Conservation (phyloP, 2,329 filamentous ascomycete species). For the Trichoderma sp. region DNA sequence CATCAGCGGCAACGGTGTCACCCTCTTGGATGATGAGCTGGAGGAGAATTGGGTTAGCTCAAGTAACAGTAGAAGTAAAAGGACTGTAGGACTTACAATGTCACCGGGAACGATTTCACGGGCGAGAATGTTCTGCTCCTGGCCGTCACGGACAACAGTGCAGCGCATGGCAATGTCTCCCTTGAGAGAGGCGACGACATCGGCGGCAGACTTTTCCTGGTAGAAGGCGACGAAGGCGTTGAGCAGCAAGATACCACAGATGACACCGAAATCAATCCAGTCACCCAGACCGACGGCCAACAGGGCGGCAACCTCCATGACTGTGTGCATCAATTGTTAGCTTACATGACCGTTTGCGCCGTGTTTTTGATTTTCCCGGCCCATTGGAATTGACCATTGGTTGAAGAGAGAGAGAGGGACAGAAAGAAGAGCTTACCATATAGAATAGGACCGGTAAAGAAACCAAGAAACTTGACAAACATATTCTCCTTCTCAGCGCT, state of each 20-base stretch:
- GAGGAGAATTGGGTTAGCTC: not conserved
- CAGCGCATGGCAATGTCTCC: constrained; percentile 88
- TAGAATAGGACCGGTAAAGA: constrained; percentile 82
- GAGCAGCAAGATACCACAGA: constrained; percentile 77
- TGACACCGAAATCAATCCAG: constrained; percentile 94
- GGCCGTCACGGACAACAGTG: constrained; percentile 77
- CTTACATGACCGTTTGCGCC: not conserved
- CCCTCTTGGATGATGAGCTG: constrained; percentile 69
- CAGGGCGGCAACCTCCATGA: constrained; percentile 58
- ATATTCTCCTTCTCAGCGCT: constrained; percentile 87
- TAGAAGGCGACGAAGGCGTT: constrained; percentile 86
- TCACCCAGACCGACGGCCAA: constrained; percentile 81
- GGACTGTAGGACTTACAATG: constrained; percentile 64
- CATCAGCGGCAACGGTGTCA: constrained; percentile 88
- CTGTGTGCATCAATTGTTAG: constrained; percentile 16
- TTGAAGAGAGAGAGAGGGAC: not conserved
- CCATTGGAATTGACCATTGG: not conserved
- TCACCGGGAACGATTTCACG: constrained; percentile 86
- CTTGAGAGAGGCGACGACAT: constrained; percentile 87
- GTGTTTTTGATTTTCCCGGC: not conserved
- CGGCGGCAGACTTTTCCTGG: constrained; percentile 87
- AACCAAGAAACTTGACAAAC: constrained; percentile 77
- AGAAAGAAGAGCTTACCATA: constrained; percentile 2
- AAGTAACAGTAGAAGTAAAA: not conserved
- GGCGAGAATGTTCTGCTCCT: constrained; percentile 76